Conservation (phyloP, 352 stramenopile species). For the Phytophthora syringae region DNA sequence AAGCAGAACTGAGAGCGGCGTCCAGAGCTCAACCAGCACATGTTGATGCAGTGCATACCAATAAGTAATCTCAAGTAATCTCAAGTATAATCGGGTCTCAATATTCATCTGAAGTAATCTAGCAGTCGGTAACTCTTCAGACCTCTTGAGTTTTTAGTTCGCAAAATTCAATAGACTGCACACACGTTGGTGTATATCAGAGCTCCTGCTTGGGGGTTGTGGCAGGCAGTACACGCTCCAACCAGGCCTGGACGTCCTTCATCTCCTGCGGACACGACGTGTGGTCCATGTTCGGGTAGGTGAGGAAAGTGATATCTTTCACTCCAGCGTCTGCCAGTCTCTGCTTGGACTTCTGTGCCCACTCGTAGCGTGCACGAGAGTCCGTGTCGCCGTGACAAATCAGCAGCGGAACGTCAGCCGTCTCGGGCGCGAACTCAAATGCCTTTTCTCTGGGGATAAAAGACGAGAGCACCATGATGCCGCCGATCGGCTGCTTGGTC, state of each 20-base stretch:
- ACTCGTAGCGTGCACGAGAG: slow-evolving; percentile 54
- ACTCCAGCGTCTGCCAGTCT: slow-evolving; percentile 51
- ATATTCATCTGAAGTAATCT: neutral
- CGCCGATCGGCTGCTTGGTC: slow-evolving; percentile 61
- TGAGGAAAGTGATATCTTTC: slow-evolving; percentile 64
- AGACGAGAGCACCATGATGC: slow-evolving; percentile 74
- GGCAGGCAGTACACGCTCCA: slow-evolving; percentile 52
- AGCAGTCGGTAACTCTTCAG: neutral
- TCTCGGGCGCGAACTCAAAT: slow-evolving; percentile 54
- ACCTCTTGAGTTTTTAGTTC: neutral
- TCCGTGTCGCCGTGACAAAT: slow-evolving; percentile 77
- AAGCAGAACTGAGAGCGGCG: neutral
- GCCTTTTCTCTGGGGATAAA: slow-evolving; percentile 70
- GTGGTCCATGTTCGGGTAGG: slow-evolving; percentile 67
- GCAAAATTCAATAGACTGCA: neutral
- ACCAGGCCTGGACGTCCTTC: slow-evolving; percentile 54
- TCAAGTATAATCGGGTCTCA: too few species aligned
- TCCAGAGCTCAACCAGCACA: neutral
- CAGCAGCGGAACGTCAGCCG: slow-evolving; percentile 58
- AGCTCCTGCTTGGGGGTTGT: slow-evolving; percentile 14
- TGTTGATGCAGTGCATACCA: neutral
- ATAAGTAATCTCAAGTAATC: too few species aligned
- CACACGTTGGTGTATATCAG: neutral
- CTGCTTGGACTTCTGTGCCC: slow-evolving; percentile 49
- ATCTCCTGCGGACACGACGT: slow-evolving; percentile 61